Base-by-base conservation (phyloP, 2,329 filamentous ascomycete species). In the Leptodontidium sp. region DNA sequence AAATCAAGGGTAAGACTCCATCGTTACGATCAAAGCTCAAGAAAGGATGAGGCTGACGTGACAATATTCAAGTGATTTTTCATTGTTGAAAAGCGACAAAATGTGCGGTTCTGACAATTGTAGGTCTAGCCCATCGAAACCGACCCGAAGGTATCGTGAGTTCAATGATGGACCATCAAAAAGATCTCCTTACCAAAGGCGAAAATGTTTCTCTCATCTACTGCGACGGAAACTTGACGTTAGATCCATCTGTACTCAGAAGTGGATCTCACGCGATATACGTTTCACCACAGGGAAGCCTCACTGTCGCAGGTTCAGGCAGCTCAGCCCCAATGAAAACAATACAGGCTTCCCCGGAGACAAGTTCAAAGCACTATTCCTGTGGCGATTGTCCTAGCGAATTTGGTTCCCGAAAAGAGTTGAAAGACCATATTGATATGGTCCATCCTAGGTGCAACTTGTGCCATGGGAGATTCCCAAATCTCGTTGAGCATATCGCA, bases 241-340 rank as follows among this genome's bases (percentile, higher is more conserved):
- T 65, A 14, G 63, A 65, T 49, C 52, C 63, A 5, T 57, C 63
- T 7, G 38, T 65, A 32, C 63, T 65, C 52, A 58, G 11, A 4
- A 58, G 50, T 21, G 63, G 63, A 65, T 57, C 63, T n/a, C 63
- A 65, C 29, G 63, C 63, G 15, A 65, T 65, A 65, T 65, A 65
- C 35, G 52, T 65, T 38, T 65, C 63, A 24, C 52, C 63, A 57
- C 63, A 65, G 12, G 63, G 63, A 17, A 55, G 45, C 17, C 43
- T 65, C 11, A 65, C 32, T 2, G 26, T 65, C 11, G 40, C 50
- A 5, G 21, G 38, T 17, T 21, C 32, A n/a, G 26, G 15, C 32
- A 53, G 11, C 15, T 45, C 49, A 45, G 14, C 17, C 3, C 21
- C 61, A 17, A 35, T 50, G 32, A 43, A 53, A 24, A 24, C 61